These are phyloP conservation scores for Theileria orientalis DNA, from an alignment of 169 alveolate genomes.

Conservation along the genomic window DNA sequence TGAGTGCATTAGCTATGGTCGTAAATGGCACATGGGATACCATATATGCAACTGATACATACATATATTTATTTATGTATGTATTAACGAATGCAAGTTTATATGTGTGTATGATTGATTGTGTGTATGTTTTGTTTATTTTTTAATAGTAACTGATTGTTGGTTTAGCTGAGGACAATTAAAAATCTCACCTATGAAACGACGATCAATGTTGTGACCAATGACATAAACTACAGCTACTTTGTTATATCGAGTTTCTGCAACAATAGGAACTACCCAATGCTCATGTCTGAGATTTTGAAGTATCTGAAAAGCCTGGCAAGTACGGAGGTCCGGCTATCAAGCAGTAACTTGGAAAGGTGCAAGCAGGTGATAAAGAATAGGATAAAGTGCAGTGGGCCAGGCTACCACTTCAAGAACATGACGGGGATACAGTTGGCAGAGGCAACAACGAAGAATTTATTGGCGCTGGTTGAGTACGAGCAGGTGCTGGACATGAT, in stretches of 20 bases:
- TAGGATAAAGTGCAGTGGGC: slow-evolving; percentile 31
- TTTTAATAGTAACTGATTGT: neutral
- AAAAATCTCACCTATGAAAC: slow-evolving; percentile 83
- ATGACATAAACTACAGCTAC: slow-evolving; percentile 74
- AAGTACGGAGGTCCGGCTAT: slow-evolving; percentile 21
- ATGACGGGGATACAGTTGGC: slow-evolving; percentile 56
- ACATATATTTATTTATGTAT: neutral
- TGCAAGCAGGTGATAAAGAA: slow-evolving; percentile 51
- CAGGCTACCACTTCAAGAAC: neutral
- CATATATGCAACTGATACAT: neutral
- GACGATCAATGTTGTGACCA: slow-evolving; percentile 74
- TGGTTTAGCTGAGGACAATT: slow-evolving; percentile 72
- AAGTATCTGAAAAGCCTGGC: slow-evolving; percentile 7
- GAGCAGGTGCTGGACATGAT: slow-evolving; percentile 50
- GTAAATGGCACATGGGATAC: neutral
- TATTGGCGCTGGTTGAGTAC: slow-evolving; percentile 36
- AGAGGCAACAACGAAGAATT: slow-evolving; percentile 32
- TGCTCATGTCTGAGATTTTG: slow-evolving; percentile 64
- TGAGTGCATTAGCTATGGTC: neutral
- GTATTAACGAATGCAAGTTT: no score
- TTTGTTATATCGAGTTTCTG: slow-evolving; percentile 77
- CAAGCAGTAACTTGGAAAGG: slow-evolving; percentile 31
- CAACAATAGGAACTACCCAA: slow-evolving; percentile 65
- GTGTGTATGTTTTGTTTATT: no score
- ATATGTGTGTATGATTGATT: no score